A percentile compares a stretch with the other conserved stretches of the same genome.
Conservation (phyloP, 495 filamentous ascomycete genomes). For the Clohesyomyces aquaticus region DNA sequence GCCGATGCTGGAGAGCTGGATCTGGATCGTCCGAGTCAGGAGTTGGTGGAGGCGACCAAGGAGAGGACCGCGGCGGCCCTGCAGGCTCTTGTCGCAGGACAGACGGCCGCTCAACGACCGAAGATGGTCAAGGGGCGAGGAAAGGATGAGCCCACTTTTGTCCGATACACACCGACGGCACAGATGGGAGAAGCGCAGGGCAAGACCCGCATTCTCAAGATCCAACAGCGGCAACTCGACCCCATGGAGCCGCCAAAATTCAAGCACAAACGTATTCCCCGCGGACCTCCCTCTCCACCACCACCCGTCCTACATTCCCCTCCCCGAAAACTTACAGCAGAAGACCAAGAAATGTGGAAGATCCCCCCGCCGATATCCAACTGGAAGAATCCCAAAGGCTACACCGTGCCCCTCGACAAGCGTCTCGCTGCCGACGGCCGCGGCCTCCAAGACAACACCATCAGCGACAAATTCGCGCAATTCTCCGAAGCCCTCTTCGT, state of each 20-base stretch:
- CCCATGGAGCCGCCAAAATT: slow-evolving; percentile 99
- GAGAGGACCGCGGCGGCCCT: slow-evolving; percentile 88
- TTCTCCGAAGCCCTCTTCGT: slow-evolving; percentile 94
- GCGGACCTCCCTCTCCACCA: slow-evolving; percentile 89
- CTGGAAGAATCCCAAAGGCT: slow-evolving; percentile 99
- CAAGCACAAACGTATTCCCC: slow-evolving; percentile 97
- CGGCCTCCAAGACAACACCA: slow-evolving; percentile 89
- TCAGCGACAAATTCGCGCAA: slow-evolving; percentile 98
- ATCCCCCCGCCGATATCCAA: slow-evolving; percentile 94
- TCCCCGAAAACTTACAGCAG: slow-evolving; percentile 90
- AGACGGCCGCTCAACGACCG: slow-evolving; percentile 88
- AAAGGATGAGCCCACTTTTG: slow-evolving; percentile 87
- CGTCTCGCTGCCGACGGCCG: slow-evolving; percentile 94
- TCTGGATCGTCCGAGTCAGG: slow-evolving; percentile 82
- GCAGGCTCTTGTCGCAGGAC: slow-evolving; percentile 77
- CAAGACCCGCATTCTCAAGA: slow-evolving; percentile 97
- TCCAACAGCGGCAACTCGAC: slow-evolving; percentile 91
- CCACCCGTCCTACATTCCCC: slow-evolving; percentile 96
- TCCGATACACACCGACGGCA: slow-evolving; percentile 91
- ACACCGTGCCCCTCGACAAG: slow-evolving; percentile 95
- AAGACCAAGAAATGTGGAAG: slow-evolving; percentile 96
- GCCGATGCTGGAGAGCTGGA: slow-evolving; percentile 93
- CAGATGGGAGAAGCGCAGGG: slow-evolving; percentile 94
- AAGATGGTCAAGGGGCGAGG: slow-evolving; percentile 83
- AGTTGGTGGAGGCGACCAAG: slow-evolving; percentile 78